A percentile compares a stretch with the other conserved stretches of the same genome.
Evolutionary conservation across 2,329 filamentous ascomycete genomes (phyloP).

Genomic region (Aureobasidium mangrovei): DNA sequence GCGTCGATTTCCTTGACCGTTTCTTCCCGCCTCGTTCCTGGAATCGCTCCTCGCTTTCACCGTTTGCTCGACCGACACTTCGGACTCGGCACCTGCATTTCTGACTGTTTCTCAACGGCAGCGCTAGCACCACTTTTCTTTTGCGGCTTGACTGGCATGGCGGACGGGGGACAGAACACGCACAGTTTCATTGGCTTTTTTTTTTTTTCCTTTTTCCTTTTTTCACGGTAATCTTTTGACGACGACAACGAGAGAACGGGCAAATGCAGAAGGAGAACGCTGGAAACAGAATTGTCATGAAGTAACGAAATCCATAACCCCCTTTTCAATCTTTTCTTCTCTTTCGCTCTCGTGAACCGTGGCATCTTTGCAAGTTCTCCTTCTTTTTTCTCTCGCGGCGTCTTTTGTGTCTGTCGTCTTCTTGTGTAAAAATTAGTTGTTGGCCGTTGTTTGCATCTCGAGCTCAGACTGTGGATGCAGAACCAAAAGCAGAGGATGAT

Average conservation of each 20-base stretch:
- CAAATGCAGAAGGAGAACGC: not conserved
- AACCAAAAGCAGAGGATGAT: no score
- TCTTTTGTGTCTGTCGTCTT: no score
- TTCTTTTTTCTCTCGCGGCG: no score
- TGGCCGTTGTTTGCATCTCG: no score
- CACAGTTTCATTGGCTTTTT: not conserved
- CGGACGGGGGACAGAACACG: not conserved
- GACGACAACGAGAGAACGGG: not conserved
- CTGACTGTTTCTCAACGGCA: not conserved
- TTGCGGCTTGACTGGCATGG: not conserved
- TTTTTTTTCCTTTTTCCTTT: not conserved
- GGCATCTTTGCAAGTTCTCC: no score
- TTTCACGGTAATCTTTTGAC: not conserved
- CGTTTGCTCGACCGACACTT: no score
- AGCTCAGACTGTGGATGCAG: no score
- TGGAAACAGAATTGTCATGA: not conserved
- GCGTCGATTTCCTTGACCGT: not conserved
- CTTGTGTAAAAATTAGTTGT: no score
- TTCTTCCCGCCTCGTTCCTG: not conserved
- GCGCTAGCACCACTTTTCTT: not conserved
- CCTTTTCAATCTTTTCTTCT: no score
- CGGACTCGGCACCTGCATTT: not conserved
- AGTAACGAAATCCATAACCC: not conserved
- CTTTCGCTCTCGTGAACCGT: no score
- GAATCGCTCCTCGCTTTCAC: not conserved